Percentiles rank a stretch among this genome's conserved stretches.
Conservation (phyloP, 192 early-diverging fungal species). For the Coemansia asiatica region DNA sequence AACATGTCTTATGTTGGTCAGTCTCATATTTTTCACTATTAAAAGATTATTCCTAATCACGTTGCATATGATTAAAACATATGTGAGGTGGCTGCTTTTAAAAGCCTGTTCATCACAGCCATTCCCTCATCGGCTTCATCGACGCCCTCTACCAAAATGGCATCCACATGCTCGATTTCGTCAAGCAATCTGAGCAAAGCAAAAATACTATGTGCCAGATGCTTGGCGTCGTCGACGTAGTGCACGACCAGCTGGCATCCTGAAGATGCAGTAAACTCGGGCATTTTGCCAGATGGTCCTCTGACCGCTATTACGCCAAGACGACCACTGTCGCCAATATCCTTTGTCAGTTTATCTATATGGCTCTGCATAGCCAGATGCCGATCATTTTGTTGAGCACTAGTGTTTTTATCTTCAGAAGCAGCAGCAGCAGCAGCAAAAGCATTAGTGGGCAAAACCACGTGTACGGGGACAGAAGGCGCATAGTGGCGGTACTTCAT, state of each 20-base stretch:
- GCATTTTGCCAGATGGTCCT: neutral
- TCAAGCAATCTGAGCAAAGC: conserved; percentile 77
- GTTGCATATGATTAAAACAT: conserved; percentile 16
- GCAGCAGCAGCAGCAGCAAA: too few relatives aligned
- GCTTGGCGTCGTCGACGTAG: conserved; percentile 54
- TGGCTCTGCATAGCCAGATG: conserved; percentile 24
- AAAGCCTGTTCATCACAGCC: conserved; percentile 94
- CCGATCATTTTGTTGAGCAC: too few relatives aligned
- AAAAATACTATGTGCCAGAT: conserved; percentile 83
- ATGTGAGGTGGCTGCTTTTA: conserved; percentile 80
- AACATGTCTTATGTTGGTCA: neutral
- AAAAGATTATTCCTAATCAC: conserved; percentile 22
- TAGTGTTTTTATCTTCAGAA: neutral
- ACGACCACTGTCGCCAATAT: neutral
- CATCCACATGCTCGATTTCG: conserved; percentile 58
- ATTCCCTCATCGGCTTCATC: conserved; percentile 82
- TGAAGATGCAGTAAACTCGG: neutral
- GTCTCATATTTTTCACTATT: conserved; percentile 4
- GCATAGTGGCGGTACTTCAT: conserved; percentile 99
- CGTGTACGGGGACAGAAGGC: conserved; percentile 80
- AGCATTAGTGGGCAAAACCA: too few relatives aligned
- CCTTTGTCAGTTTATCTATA: conserved; percentile 6
- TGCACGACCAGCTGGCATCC: conserved; percentile 17
- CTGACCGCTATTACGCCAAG: conserved; percentile 22
- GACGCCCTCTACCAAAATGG: conserved; percentile 91